A percentile compares a stretch with the other conserved stretches of the same genome.
These are phyloP conservation scores for Aureobasidium sp. DNA, from an alignment of 2,329 filamentous ascomycete species.

Conservation along the genomic window DNA sequence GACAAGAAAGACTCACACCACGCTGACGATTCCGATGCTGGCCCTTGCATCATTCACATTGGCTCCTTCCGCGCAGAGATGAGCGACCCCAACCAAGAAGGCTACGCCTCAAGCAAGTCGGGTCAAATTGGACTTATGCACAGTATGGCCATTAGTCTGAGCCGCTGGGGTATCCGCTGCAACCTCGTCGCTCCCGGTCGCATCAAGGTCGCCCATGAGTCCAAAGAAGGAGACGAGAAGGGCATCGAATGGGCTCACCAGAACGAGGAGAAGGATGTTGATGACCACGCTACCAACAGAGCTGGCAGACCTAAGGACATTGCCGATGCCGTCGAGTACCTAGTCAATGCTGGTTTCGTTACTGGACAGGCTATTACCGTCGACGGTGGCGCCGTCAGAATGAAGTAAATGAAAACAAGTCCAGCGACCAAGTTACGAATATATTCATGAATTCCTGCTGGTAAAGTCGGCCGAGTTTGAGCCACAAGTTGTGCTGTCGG, in stretches of 20 bases:
- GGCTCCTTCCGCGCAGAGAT: constrained; percentile 43
- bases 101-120: constrained; percentile 41
- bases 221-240: constrained; percentile 34
- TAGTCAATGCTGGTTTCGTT: constrained; percentile 34
- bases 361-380: constrained; percentile 40
- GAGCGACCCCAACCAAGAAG: constrained; percentile 43
- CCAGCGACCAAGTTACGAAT: neutral
- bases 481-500: neutral
- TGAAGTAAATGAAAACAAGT: constrained; percentile 20
- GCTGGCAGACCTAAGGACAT: constrained; percentile 44
- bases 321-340: constrained; percentile 33
- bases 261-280: constrained; percentile 34
- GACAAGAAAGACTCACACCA: constrained; percentile 17
- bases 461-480: neutral
- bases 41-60: constrained; percentile 38
- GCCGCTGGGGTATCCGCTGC: constrained; percentile 35
- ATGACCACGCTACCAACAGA: constrained; percentile 43
- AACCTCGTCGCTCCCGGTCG: constrained; percentile 45
- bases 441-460: neutral
- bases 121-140: constrained; percentile 43
- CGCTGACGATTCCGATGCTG: constrained; percentile 19
- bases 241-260: constrained; percentile 36
- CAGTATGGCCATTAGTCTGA: constrained; percentile 41
- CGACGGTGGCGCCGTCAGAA: constrained; percentile 36
- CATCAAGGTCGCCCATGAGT: constrained; percentile 42